Base-by-base conservation (phyloP, 2,329 filamentous ascomycete genomes). In the Penicillium fuscoglaucum region DNA sequence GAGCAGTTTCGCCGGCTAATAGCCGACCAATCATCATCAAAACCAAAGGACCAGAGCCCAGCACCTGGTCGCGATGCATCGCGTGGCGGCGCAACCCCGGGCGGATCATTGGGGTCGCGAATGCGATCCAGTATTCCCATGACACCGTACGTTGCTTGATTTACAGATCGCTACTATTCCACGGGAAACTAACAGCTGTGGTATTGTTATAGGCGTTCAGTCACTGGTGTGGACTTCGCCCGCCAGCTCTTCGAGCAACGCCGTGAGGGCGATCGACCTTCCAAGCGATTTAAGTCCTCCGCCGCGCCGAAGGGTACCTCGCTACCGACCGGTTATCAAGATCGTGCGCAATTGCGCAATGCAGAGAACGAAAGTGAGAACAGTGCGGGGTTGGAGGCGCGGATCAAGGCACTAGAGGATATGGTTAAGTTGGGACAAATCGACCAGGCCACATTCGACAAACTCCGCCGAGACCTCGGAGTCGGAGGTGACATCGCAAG, bases 1-100 rank as follows among this genome's bases (percentile, higher is more conserved):
- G 86, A 92, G 44, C 91, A 97, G 69, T 99, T 99, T 70, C 89
- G 95, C 55, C 89, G 89, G 63, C 83, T 98, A 7, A 76, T 96
- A 24, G 80, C 87, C 75, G 78, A 84, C 64, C 82, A 79, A 2
- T 72, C 76, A 8, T 65, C 61, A 1, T 55, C 52, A 26, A 72
- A 40, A 64, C 52, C 61, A 61, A 47, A 49, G 24, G 54, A 44
- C 8, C 61, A 62, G 52, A 41, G 51, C n/a, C 31, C 46, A 37
- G 39, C 61, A 47, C 61, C 63, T 46, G 52, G 51, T 26, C 59
- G 57, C 43, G 66, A 67, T 66, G 70, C 70, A 48, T 69, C 61
- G 59, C 75, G 66, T 57, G 74, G 60, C 76, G 75, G 71, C 74
- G 69, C 83, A 80, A 82, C 79, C 62, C 71, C 78, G 49, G 80